Evolutionary conservation across 306 rosid species (phyloP).

Genomic region (Citrullus colocynthis): DNA sequence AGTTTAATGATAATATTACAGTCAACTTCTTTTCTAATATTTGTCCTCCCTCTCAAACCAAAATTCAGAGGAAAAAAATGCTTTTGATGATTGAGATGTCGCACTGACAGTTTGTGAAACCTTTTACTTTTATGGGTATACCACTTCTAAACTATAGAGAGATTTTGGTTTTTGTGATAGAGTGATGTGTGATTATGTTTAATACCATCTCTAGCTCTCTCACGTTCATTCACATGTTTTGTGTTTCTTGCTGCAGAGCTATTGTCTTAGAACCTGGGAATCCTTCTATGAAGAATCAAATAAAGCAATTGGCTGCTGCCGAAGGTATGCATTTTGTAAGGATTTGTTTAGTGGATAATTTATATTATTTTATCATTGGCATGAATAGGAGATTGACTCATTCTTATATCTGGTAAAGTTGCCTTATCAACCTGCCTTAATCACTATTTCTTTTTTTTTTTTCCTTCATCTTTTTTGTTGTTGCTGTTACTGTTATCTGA

Average conservation of each 20-base stretch:
- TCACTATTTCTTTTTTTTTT: neutral
- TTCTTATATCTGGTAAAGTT: neutral
- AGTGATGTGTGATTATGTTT: neutral
- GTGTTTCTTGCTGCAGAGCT: conserved; percentile 48
- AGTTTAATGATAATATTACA: neutral
- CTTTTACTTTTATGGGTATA: neutral
- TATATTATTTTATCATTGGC: neutral
- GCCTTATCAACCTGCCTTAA: neutral
- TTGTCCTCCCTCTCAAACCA: neutral
- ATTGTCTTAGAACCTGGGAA: conserved; percentile 79
- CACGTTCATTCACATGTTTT: neutral
- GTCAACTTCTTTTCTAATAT: neutral
- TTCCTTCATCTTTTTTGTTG: too few species aligned
- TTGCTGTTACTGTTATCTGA: neutral
- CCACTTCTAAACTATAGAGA: neutral
- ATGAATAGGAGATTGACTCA: neutral
- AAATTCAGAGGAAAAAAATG: neutral
- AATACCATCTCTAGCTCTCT: neutral
- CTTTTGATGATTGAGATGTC: neutral
- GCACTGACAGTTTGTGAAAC: neutral
- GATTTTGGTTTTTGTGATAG: neutral
- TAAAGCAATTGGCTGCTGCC: conserved; percentile 56
- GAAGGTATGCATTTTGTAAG: conserved; percentile 34
- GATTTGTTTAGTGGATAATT: neutral
- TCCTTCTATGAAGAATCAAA: conserved; percentile 61